Evolutionary conservation across 371 early-diverging fungal species (phyloP), one percentile per base, ranked within the genome.

Genomic region (Rhizopus sp.): DNA sequence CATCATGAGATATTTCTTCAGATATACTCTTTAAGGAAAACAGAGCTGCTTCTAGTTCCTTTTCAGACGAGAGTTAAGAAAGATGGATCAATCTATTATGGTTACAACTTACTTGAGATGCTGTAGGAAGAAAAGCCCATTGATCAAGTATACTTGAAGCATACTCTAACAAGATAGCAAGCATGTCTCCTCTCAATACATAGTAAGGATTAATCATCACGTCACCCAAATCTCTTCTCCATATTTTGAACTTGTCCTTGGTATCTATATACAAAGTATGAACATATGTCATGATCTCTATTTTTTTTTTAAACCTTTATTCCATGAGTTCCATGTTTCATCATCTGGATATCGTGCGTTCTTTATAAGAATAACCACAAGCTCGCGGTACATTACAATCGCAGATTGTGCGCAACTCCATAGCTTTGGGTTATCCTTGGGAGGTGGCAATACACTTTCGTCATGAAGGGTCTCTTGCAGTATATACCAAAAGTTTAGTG

Each of bases 221-320:
- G 47, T 93, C 94, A 4, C 86, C 87, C 29, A 86, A 73, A 66
- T 92, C 91, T 17, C 89, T 78, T 31, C 93, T 86, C 64, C 85
- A 90, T 13, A 73, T 73, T n/a, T 68, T 65, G 61, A 90, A 92
- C 42, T 77, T 80, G 39, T 91, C 88, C 41, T 74, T 72, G 32
- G 69, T 53, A 53, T 85, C 85, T 83, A 66, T 23, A 42, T 35
- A 40, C 12, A 16, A 8, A 34, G 9, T 34, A 17, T 31, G 16
- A 49, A 12, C 37, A 29, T 38, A 35, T 1, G 23, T 34, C 16
- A 50, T 50, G 15, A 1, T 45, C 17, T 4, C n/a, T n/a, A n/a
- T n/a, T n/a, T n/a, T n/a, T n/a, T n/a, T n/a, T n/a, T n/a, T n/a
- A 31, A 8, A 58, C 88, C 88, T 67, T 78, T 72, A 17, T 77